Evolutionary conservation across 176 grass and related monocot genomes (phyloP).

Genomic region (Aegilops umbellulata): DNA sequence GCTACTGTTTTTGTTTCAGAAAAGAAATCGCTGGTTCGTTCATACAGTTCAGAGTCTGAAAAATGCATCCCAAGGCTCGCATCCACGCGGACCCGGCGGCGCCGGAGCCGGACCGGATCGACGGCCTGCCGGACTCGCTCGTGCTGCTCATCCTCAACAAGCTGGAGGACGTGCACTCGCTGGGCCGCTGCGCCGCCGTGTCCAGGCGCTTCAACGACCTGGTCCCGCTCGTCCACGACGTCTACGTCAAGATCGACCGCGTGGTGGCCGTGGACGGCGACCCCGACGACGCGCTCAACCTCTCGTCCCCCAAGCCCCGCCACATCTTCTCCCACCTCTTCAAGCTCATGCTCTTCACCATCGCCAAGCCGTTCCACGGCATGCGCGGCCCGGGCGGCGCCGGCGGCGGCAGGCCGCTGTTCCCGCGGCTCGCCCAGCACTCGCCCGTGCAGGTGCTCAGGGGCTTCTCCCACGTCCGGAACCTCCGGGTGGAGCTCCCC

Average conservation of each 20-base stretch:
- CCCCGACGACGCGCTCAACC: constrained; percentile 50
- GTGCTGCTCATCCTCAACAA: constrained; percentile 79
- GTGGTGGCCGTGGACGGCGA: constrained; percentile 61
- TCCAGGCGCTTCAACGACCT: constrained; percentile 68
- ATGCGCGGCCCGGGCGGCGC: constrained; percentile 22
- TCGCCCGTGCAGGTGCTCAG: constrained; percentile 72
- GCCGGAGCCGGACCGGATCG: constrained; percentile 51
- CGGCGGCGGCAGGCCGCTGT: constrained; percentile 40
- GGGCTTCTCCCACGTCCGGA: constrained; percentile 66
- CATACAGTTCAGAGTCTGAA: not conserved
- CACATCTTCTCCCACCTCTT: constrained; percentile 62
- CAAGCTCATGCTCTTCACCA: constrained; percentile 54
- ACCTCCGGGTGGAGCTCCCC: constrained; percentile 68
- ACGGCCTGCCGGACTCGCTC: constrained; percentile 64
- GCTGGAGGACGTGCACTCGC: constrained; percentile 64
- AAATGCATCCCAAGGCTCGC: constrained; percentile 61
- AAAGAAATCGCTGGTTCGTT: too few relatives aligned
- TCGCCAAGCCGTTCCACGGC: constrained; percentile 67
- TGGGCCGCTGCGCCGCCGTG: constrained; percentile 71
- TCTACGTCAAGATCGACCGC: constrained; percentile 74
- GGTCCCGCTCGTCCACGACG: constrained; percentile 64
- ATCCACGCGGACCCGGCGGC: constrained; percentile 57
- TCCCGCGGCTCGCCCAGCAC: constrained; percentile 62
- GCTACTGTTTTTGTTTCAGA: not conserved
- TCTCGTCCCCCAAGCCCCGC: constrained; percentile 30